Conservation (phyloP, 345 rosid genomes). For the Draba incana region DNA sequence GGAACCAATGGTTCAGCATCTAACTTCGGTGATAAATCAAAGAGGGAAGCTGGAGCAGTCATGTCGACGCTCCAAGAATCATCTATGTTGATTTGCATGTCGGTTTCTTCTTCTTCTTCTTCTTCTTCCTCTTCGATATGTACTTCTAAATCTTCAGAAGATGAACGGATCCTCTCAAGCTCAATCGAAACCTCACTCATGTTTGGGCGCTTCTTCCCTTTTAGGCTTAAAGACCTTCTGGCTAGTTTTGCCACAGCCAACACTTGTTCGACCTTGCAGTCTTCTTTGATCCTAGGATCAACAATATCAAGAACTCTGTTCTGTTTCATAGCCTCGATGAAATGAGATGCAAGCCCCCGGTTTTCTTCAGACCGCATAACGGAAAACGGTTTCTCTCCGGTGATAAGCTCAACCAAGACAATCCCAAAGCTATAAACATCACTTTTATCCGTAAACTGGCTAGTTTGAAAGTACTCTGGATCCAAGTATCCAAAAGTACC, state of each 20-base stretch:
- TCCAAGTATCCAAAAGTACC: not conserved
- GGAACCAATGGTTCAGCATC: conserved; percentile 28
- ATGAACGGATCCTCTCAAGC: conserved; percentile 26
- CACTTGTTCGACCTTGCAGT: conserved; percentile 4
- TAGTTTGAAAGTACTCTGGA: not conserved
- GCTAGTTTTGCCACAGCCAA: conserved; percentile 42
- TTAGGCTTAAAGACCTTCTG: conserved; percentile 37
- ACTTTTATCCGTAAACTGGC: not conserved
- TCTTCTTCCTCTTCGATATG: conserved; percentile 9
- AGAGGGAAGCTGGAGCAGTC: conserved; percentile 34
- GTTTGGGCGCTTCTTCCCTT: conserved; percentile 44
- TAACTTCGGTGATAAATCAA: conserved; percentile 13
- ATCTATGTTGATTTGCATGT: not conserved
- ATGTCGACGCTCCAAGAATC: conserved; percentile 34
- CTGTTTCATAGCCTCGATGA: not conserved
- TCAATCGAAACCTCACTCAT: conserved; percentile 47
- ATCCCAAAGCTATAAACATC: not conserved
- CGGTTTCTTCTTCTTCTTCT: conserved; percentile 1
- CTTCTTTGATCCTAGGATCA: not conserved
- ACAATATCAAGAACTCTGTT: not conserved
- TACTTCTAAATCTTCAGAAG: not conserved
- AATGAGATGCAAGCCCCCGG: not conserved
- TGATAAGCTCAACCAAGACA: not conserved
- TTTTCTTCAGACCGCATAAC: not conserved
- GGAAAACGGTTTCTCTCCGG: not conserved